Evolutionary conservation across 768 basidiomycete species (phyloP), one percentile per base, ranked within the genome.

Genomic region (Hygrocybe coccinea): DNA sequence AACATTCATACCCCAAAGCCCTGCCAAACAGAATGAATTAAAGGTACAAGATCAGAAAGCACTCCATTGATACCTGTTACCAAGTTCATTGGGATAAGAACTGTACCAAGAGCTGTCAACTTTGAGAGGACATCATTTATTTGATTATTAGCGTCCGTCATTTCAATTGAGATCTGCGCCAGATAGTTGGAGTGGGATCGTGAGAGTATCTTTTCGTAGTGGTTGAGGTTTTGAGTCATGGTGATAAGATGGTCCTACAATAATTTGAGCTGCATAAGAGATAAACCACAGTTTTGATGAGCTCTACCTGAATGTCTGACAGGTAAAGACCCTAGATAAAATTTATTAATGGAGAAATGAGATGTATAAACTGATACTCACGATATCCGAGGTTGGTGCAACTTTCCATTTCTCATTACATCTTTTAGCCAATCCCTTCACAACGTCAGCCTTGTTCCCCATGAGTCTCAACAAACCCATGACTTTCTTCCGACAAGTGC

Each of bases 401-500:
- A 98, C 90, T 57, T 92, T 85, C 97, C 95, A 98, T 65, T 98
- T 93, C 73, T 98, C 95, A 66, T 97, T 97, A 69, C 95, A 97
- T 60, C 95, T 78, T 74, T 99, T 99, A 21, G 97, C 97, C 43
- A 98, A 76, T 9, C 97, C 97, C 69, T 99, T 99, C 60, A 99
- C 97, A 60, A 99, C 97, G 68, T 99, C 97, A 52, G 97, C 97
- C 76, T 99, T 99, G 73, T 97, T 98, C 22, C 97, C 97, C 95
- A 99, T 98, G 53, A 99, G 74, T 59, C 97, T 75, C 54, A 99
- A 70, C 25, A 99, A 72, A 15, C 97, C 97, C 97, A 99, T 98
- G 61, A 99, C 97, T 74, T 99, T 98, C 80, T 98, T 99, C 58
- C 97, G 80, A 68, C 97, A 98, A 0, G 92, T 97, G 34, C 97